Conservation (phyloP, 176 grass and related monocot species). For the Chloris gayana region DNA sequence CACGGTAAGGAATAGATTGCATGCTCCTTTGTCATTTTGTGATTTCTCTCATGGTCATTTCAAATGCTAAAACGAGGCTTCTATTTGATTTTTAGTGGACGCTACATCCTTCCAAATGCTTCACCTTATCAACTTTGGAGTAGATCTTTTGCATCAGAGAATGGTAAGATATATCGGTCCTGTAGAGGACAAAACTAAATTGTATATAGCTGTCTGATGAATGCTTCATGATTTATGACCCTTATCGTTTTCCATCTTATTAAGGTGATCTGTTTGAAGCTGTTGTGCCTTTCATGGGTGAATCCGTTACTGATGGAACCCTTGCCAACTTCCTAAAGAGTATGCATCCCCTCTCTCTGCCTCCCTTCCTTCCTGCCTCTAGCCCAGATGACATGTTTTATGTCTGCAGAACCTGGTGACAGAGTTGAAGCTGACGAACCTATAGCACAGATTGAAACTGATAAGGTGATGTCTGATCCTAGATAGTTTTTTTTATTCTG, state of each 20-base stretch:
- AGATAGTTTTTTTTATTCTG: conserved; percentile 6
- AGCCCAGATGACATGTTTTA: conserved; percentile 14
- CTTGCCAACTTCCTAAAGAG: conserved; percentile 87
- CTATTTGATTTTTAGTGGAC: conserved; percentile 26
- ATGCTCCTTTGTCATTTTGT: background rate
- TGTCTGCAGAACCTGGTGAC: conserved; percentile 68
- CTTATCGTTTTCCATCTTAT: conserved; percentile 35
- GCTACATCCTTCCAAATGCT: conserved; percentile 56
- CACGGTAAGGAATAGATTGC: conserved; percentile 34
- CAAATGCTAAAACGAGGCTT: background rate
- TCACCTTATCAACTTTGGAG: conserved; percentile 67
- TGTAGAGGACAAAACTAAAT: conserved; percentile 5
- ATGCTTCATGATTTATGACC: background rate
- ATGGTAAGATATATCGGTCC: conserved; percentile 46
- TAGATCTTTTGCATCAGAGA: conserved; percentile 72
- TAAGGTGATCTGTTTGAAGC: conserved; percentile 76
- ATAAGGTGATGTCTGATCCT: conserved; percentile 55
- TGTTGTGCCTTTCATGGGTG: conserved; percentile 93
- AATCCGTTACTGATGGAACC: conserved; percentile 95
- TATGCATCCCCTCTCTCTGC: conserved; percentile 16
- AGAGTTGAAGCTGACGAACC: conserved; percentile 70
- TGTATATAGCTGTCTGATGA: conserved; percentile 23
- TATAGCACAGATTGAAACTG: conserved; percentile 89
- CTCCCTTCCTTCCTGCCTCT: background rate
- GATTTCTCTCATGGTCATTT: conserved; percentile 16